These are phyloP conservation scores for Sporormia fimetaria DNA, from an alignment of 495 filamentous ascomycete species.

Conservation along the genomic window DNA sequence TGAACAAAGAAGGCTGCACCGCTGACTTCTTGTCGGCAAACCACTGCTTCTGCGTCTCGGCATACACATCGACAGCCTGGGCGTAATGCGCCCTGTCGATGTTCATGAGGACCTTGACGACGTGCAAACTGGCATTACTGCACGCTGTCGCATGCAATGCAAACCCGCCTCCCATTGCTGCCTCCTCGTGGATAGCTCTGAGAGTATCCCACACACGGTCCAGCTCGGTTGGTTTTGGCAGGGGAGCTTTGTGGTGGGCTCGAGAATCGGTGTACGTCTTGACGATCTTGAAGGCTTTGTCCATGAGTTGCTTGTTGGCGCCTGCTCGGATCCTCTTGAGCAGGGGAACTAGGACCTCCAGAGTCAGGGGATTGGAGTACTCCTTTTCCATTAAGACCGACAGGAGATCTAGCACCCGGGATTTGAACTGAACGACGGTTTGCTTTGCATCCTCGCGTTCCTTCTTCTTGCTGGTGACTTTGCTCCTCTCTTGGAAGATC, in stretches of 20 bases:
- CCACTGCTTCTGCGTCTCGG: slow-evolving; percentile 43
- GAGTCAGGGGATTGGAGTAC: slow-evolving; percentile 50
- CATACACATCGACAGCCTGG: slow-evolving; percentile 47
- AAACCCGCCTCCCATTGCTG: slow-evolving; percentile 46
- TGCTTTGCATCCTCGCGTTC: slow-evolving; percentile 78
- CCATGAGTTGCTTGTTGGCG: slow-evolving; percentile 56
- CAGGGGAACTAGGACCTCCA: slow-evolving; percentile 58
- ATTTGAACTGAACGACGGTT: slow-evolving; percentile 90
- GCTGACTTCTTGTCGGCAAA: slow-evolving; percentile 44
- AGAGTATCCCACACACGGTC: slow-evolving; percentile 44
- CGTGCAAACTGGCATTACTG: slow-evolving; percentile 51
- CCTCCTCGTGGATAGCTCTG: slow-evolving; percentile 58
- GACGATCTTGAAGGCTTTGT: slow-evolving; percentile 59
- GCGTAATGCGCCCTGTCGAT: slow-evolving; percentile 40
- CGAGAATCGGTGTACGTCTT: slow-evolving; percentile 57
- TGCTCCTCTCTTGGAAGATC: slow-evolving; percentile 67
- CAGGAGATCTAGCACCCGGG: slow-evolving; percentile 77
- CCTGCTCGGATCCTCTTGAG: slow-evolving; percentile 49
- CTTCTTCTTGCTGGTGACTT: slow-evolving; percentile 52
- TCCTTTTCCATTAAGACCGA: slow-evolving; percentile 76
- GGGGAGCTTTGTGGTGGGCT: slow-evolving; percentile 44
- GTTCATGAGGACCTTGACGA: slow-evolving; percentile 49
- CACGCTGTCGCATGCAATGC: slow-evolving; percentile 45
- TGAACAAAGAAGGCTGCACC: slow-evolving; percentile 52
- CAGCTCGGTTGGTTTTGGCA: slow-evolving; percentile 30